phyloP scores from a whole-genome alignment of 495 filamentous ascomycete species.

The Aspergillus steynii region DNA sequence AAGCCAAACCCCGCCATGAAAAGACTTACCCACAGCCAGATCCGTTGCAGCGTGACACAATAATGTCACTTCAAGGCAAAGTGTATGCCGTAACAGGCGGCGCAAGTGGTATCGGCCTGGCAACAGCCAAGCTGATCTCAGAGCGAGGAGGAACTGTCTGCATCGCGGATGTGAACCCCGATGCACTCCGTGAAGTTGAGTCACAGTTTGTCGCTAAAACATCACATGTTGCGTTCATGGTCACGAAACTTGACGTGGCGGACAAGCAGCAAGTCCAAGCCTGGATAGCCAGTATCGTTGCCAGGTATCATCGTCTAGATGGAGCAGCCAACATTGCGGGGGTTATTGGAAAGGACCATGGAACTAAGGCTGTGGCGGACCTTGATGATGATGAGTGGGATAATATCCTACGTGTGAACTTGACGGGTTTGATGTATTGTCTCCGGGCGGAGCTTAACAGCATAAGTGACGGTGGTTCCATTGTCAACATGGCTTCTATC shows the following conservation, averaged over 20 bases:
- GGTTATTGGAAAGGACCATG: not conserved
- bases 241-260: not conserved
- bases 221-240: not conserved
- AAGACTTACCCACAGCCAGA: not conserved
- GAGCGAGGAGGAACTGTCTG: not conserved
- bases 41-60: not conserved
- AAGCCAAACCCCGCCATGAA: not conserved
- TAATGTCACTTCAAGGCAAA: not conserved
- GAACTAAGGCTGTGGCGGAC: not conserved
- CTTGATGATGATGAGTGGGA: not conserved
- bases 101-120: conserved; percentile 2
- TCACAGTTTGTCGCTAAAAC: not conserved
- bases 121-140: conserved; percentile 2
- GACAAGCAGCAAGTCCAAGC: not conserved
- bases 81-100: conserved; percentile 1
- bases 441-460: conserved; percentile 1
- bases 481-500: conserved; percentile 1
- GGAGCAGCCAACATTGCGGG: conserved; percentile 2
- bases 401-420: not conserved
- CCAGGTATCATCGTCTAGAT: not conserved
- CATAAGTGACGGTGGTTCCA: not conserved
- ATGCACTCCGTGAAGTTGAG: not conserved
- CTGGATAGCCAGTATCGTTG: not conserved
- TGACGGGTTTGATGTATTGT: not conserved
- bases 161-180: conserved; percentile 3